Evolutionary conservation across 352 stramenopile genomes (phyloP), one percentile per base, ranked within the genome.

Genomic region (Phytophthora boehmeriae): DNA sequence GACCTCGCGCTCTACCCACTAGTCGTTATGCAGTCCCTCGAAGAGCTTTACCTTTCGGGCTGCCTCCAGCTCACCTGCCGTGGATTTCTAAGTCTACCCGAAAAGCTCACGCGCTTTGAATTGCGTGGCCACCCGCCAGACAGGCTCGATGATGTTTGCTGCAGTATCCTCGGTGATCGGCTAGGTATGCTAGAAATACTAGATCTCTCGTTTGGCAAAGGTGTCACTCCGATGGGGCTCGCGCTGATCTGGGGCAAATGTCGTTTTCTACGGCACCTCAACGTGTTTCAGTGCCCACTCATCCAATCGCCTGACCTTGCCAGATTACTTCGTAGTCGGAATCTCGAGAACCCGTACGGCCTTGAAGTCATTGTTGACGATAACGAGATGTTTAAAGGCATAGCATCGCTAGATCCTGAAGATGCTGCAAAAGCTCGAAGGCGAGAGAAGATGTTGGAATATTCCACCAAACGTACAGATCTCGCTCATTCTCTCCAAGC

Each of bases 1-100:
- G 80, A 93, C 30, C 55, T 93, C 8, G 62, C 79, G 4, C 38
- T 93, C 14, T 93, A 87, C 22, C 76, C 83, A 25, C 41, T 93
- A 10, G 25, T 79, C 1, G 78, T 90, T 23, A 86, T 91, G 68
- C 66, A 75, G 44, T 86, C 81, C 4, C 47, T 93, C 0, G 22
- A 76, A 38, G 59, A 83, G 11, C 61, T 92, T 4, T 63, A 58
- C 3, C 59, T 91, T n/a, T 85, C 66, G 19, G 68, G 80, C 1
- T 80, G 68, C 14, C 13, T 6, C 1, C 25, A 50, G 17, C 43
- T 87, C 16, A 80, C 76, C 0, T 60, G 56, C 4, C 66, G 60
- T 3, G 81, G 81, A 3, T 47, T 91, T 13, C 47, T 58, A 11
- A 90, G 63, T 62, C 53, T 92, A 8, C 81, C 83, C 0, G 55